Evolutionary conservation across 2,329 filamentous ascomycete genomes (phyloP), one percentile per base, ranked within the genome.

Genomic region (Rhinocladiella mackenziei): DNA sequence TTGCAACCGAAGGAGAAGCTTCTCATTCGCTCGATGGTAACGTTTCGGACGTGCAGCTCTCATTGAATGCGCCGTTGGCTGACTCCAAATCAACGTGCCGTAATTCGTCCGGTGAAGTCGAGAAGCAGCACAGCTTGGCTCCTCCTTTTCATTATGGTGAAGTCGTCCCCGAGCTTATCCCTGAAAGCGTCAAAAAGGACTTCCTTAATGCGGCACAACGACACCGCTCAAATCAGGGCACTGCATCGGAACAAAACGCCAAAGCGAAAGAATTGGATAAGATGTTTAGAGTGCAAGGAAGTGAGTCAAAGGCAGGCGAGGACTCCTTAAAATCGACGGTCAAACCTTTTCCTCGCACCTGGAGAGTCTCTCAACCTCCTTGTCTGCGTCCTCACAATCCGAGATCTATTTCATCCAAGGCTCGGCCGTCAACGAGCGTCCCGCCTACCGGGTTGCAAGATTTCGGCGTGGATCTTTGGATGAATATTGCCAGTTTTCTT

Each of bases 401-500:
- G n/a, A n/a, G n/a, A n/a, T n/a, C 19, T 20, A 13, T 8, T 14
- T 8, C 11, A 22, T 29, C 17, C 22, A 11, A 11, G 3, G 15
- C 11, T 3, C 10, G 7, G 20, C 10, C 26, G 17, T 11, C 28
- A 28, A 13, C 20, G 15, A 7, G 23, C 11, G 4, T 18, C 25
- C 11, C 13, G 15, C 15, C 37, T 10, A 28, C 11, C 9, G n/a
- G 14, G 10, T 26, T 45, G 14, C 35, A 37, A 23, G 41, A 51
- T 4, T 51, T 86, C 1, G 81, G 82, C 0, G 68, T 77, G 4
- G 83, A 86, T 56, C 65, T 86, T 2, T 83, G 81, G 56, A 71
- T 76, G 38, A 56, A 73, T 39, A 78, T 86, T 41, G 72, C 72
- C 5, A 57, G 63, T 1, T 64, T 77, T 56, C 68, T 86, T 4